Evolutionary conservation across 148 eudicot genomes (phyloP).

Genomic region (Vaccinium darrowii): DNA sequence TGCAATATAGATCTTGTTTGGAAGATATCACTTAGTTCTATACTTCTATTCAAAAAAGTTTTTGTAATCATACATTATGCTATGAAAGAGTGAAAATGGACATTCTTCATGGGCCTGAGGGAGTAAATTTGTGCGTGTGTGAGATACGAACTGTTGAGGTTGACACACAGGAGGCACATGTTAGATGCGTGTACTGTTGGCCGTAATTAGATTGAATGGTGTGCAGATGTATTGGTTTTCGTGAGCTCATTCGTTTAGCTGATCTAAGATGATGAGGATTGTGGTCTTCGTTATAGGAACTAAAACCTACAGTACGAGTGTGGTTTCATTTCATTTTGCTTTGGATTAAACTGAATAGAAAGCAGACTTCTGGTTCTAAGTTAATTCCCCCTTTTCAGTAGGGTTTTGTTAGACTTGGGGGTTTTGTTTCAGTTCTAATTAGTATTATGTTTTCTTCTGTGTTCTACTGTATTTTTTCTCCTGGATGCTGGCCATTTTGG

Average conservation of each 20-base stretch:
- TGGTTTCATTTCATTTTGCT: neutral
- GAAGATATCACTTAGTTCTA: too few species aligned
- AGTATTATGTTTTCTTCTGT: neutral
- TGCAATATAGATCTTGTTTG: too few species aligned
- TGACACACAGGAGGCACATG: neutral
- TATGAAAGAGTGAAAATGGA: too few species aligned
- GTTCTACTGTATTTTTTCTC: neutral
- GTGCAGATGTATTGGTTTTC: neutral
- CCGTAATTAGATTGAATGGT: neutral
- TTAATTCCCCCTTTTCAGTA: neutral
- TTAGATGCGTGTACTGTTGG: neutral
- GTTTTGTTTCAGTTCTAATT: neutral
- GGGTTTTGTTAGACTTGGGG: conserved; percentile 3
- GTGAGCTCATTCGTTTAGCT: neutral
- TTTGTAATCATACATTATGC: too few species aligned
- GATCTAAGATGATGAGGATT: neutral
- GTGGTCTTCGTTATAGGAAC: neutral
- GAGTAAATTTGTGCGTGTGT: neutral
- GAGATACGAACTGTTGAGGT: neutral
- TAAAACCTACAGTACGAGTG: neutral
- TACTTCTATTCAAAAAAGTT: too few species aligned
- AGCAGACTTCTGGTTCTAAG: conserved; percentile 7
- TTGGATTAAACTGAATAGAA: neutral
- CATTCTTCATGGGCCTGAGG: too few species aligned
- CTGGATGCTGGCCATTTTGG: neutral